Percentiles rank a stretch among this genome's conserved stretches.
Evolutionary conservation across 768 basidiomycete species (phyloP).

Genomic region (Boletus vermiculosoides): DNA sequence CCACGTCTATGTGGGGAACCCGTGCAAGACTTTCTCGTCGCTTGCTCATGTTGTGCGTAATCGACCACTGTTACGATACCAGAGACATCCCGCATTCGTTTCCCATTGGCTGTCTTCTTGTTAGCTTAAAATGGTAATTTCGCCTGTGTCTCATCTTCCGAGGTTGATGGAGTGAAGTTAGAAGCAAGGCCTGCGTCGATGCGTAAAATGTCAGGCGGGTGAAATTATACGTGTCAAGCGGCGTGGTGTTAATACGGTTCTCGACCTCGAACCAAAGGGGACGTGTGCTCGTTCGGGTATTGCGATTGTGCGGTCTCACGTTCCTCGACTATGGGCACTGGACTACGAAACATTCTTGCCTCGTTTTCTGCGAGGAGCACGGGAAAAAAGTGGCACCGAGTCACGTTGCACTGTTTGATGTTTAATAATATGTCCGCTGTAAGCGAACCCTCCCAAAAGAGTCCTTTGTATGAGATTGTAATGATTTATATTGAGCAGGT

Average conservation of each 20-base stretch:
- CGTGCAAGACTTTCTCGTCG: background rate
- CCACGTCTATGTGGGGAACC: background rate
- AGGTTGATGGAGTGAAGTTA: background rate
- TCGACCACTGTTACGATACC: background rate
- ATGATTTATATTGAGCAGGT: background rate
- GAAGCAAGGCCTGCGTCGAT: background rate
- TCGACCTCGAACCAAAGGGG: background rate
- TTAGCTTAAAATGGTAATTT: background rate
- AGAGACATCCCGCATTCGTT: background rate
- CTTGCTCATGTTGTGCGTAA: background rate
- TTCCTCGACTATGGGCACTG: background rate
- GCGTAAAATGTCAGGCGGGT: background rate
- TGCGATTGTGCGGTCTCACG: conserved; percentile 2
- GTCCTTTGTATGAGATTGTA: background rate
- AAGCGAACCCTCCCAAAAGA: conserved; percentile 2
- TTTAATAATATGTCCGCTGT: conserved; percentile 9
- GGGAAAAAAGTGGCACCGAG: background rate
- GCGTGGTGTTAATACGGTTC: background rate
- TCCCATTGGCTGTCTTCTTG: background rate
- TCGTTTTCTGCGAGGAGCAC: conserved; percentile 8
- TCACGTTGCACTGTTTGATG: conserved; percentile 3
- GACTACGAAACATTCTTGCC: conserved; percentile 2
- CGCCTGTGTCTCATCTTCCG: background rate
- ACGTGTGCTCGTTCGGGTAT: background rate
- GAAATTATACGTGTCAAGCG: background rate